Percentiles rank a stretch among this genome's conserved stretches.
These are phyloP conservation scores for Elsinoe perseae DNA, from an alignment of 2,329 filamentous ascomycete species.

Conservation along the genomic window DNA sequence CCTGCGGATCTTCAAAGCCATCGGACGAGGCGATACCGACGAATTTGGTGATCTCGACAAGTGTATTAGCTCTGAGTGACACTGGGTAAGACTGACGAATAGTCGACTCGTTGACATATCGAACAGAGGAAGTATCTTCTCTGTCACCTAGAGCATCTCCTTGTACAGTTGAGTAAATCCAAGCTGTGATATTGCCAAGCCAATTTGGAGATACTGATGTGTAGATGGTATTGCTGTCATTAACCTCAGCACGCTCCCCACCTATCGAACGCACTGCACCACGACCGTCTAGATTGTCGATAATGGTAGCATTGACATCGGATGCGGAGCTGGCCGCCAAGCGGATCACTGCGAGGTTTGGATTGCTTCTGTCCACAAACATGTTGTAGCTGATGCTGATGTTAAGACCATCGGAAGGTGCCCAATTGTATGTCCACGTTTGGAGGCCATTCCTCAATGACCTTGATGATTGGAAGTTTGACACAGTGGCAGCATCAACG, in stretches of 20 bases:
- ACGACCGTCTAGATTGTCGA: slow-evolving; percentile 60
- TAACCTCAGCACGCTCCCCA: slow-evolving; percentile 48
- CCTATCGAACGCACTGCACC: slow-evolving; percentile 59
- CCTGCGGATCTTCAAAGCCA: slow-evolving; percentile 53
- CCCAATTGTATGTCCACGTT: slow-evolving; percentile 61
- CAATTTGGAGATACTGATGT: slow-evolving; percentile 57
- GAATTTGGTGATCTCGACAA: slow-evolving; percentile 55
- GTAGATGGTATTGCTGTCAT: slow-evolving; percentile 49
- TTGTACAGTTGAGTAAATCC: slow-evolving; percentile 46
- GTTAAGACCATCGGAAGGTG: slow-evolving; percentile 41
- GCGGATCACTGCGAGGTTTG: slow-evolving; percentile 55
- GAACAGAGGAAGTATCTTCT: slow-evolving; percentile 38
- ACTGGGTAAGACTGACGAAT: slow-evolving; percentile 55
- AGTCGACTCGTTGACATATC: slow-evolving; percentile 53
- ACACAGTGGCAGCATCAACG: slow-evolving; percentile 51
- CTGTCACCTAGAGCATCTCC: slow-evolving; percentile 39
- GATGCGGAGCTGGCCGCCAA: slow-evolving; percentile 50
- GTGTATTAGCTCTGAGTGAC: slow-evolving; percentile 45
- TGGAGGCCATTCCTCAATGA: slow-evolving; percentile 57
- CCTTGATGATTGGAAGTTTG: slow-evolving; percentile 53
- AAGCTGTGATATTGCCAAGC: slow-evolving; percentile 55
- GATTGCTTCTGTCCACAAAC: slow-evolving; percentile 55
- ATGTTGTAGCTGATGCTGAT: slow-evolving; percentile 59
- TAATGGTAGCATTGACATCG: slow-evolving; percentile 50
- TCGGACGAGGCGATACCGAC: slow-evolving; percentile 62